Conservation (phyloP, 176 grass and related monocot species). For the Zea mays region DNA sequence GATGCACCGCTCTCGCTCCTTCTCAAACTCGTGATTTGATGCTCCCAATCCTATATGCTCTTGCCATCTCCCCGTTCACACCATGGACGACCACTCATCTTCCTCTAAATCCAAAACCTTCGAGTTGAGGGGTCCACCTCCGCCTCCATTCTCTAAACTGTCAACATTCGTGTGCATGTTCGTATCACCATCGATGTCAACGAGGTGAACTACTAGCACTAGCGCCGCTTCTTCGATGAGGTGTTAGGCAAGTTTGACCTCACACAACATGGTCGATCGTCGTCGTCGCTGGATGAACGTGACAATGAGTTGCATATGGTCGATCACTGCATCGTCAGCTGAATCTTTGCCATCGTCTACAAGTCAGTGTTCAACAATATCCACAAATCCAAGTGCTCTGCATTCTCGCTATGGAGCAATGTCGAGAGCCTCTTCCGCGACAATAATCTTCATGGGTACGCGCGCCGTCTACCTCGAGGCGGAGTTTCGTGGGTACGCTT, state of each 20-base stretch:
- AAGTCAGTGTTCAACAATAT: not conserved
- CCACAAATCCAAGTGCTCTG: not conserved
- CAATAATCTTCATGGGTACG: not conserved
- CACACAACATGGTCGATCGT: not conserved
- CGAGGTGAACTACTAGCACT: not conserved
- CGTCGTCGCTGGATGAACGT: not conserved
- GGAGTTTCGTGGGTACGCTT: not conserved
- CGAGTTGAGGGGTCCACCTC: no score
- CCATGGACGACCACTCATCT: no score
- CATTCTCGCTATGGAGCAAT: not conserved
- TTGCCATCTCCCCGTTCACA: no score
- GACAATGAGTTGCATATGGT: not conserved
- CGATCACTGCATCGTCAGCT: not conserved
- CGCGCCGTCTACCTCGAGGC: not conserved
- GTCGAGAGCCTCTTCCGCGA: not conserved
- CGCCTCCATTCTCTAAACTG: no score
- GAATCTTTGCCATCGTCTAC: not conserved
- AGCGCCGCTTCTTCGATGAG: not conserved
- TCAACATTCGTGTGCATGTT: no score
- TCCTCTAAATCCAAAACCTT: no score
- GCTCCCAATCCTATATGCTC: no score
- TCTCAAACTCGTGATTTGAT: no score
- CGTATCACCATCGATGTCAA: not conserved
- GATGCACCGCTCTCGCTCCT: no score
- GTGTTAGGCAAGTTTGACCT: not conserved